Base-by-base conservation (phyloP, 2,329 filamentous ascomycete species). In the Tolypocladium ovalisporum region DNA sequence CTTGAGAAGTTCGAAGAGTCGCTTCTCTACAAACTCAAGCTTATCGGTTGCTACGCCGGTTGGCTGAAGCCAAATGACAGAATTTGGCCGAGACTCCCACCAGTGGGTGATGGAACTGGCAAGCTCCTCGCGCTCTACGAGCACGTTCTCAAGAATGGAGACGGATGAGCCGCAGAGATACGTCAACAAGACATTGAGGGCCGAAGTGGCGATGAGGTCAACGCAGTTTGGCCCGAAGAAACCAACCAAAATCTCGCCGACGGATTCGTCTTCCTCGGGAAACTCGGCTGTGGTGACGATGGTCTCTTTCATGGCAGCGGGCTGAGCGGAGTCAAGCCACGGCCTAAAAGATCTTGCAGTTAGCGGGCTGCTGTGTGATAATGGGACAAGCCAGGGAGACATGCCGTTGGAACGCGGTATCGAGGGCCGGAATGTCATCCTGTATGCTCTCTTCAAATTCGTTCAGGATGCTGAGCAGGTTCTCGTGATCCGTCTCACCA, bases 161-260 rank as follows among this genome's bases (percentile, higher is more conserved):
- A 96, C 90, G 1, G 95, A 96, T 0, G 94, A 97, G 7, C 92
- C 94, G 61, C 90, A 90, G 22, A 99, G 83, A 67, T 97, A 99
- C 2, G 87, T 85, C 42, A 96, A 79, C 2, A 95, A 75, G 54
- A 96, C 83, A 61, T 89, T 88, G 4, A 97, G 75, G 1, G 92
- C 94, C 17, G 86, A 86, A 13, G 83, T 82, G 44, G 81, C 76
- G 29, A 89, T 69, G 2, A 82, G 71, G 64, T 97, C 85, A 56
- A 82, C 88, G 70, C 88, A 91, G 64, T 87, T 80, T 0, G 94
- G 94, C 0, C 94, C 94, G 57, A 97, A 85, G 73, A 95, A 96
- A 1, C 83, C 88, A 24, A 97, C 85, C 54, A 90, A 76, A 54
- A 97, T 85, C 68, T 97, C 93, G 40, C 94, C 94, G 57, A 86